Base-by-base conservation (phyloP, 139 green algal species). In the Auxenochlorella pyrenoidosa region DNA sequence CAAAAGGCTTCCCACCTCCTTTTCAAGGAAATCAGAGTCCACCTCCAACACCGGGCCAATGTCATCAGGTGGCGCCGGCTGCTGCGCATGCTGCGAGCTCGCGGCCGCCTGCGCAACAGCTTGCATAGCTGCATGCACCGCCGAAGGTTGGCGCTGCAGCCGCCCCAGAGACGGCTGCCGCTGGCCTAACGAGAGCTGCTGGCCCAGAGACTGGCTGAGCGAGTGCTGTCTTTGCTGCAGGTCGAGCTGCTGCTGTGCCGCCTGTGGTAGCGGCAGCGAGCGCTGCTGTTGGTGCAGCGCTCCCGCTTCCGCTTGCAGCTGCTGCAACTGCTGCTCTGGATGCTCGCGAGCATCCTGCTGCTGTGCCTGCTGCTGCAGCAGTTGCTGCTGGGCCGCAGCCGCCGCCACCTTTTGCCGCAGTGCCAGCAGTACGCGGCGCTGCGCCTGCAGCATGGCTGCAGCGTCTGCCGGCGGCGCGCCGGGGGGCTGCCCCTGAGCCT, bases 21-120 rank as follows among this genome's bases (percentile, higher is more conserved):
- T 60, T 30, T 86, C 81, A 0, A 86, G 43, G 16, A 78, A 41
- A 32, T 77, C 32, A 18, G 38, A 44, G 43, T 59, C 41, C 2
- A 86, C 63, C 65, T 86, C 59, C 1, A 86, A 3, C 32, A 86
- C 68, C 13, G 81, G 81, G 3, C 65, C 79, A 3, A 76, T 76
- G 38, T 22, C 77, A 24, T 63, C 54, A 63, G 54, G 15, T 13
- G 54, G 54, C 24, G 34, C 47, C 8, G 26, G 80, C 40, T 58
- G 58, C 59, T 26, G 54, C 36, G 43, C 19, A 19, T 73, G 66
- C 66, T 32, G 22, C n/a, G 54, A 22, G 16, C 54, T 63, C 54
- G 54, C 54, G 16, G 22, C 54, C 54, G 54, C 54, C 54, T 63
- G 54, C 54, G 54, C 54, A 8, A 63, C 54, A 13, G 54, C 54